Evolutionary conservation across 2,329 filamentous ascomycete species (phyloP).

Genomic region (Pseudogymnoascus sp.): DNA sequence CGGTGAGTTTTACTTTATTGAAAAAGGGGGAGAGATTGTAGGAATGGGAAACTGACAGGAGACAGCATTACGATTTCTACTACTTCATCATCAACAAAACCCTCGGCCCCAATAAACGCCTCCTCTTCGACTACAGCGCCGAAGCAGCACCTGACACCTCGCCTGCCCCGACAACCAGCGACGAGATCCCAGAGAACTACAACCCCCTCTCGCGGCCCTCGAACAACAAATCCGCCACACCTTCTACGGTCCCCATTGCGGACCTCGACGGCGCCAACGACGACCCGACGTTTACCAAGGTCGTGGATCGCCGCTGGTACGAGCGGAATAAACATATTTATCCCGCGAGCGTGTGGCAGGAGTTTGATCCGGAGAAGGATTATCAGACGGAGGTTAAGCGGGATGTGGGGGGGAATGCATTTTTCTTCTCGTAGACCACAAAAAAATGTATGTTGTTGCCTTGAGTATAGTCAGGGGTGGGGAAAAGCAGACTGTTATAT

Average conservation of each 20-base stretch:
- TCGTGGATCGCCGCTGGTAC: slow-evolving; percentile 95
- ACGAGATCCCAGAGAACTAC: slow-evolving; percentile 21
- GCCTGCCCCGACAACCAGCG: neutral
- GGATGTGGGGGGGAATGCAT: slow-evolving; percentile 83
- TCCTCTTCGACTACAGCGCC: slow-evolving; percentile 68
- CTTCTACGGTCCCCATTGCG: slow-evolving; percentile 28
- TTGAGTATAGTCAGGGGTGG: neutral
- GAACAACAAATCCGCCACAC: slow-evolving; percentile 23
- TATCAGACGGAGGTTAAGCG: slow-evolving; percentile 70
- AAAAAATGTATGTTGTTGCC: neutral
- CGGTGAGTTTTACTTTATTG: slow-evolving; percentile 52
- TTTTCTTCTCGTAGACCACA: slow-evolving; percentile 61
- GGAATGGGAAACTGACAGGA: slow-evolving; percentile 18
- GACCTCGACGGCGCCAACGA: slow-evolving; percentile 67
- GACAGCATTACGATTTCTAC: slow-evolving; percentile 91
- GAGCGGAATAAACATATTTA: slow-evolving; percentile 98
- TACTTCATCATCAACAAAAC: slow-evolving; percentile 91
- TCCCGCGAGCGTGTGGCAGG: slow-evolving; percentile 89
- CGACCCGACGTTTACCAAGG: slow-evolving; percentile 78
- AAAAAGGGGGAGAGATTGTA: neutral
- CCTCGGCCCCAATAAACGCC: slow-evolving; percentile 59
- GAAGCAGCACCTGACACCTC: slow-evolving; percentile 33
- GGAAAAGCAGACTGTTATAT: neutral
- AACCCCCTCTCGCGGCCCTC: slow-evolving; percentile 33
- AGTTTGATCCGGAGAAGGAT: slow-evolving; percentile 85